Evolutionary conservation across 192 early-diverging fungal genomes (phyloP), one percentile per base, ranked within the genome.

Genomic region (Entophlyctis helioformis): DNA sequence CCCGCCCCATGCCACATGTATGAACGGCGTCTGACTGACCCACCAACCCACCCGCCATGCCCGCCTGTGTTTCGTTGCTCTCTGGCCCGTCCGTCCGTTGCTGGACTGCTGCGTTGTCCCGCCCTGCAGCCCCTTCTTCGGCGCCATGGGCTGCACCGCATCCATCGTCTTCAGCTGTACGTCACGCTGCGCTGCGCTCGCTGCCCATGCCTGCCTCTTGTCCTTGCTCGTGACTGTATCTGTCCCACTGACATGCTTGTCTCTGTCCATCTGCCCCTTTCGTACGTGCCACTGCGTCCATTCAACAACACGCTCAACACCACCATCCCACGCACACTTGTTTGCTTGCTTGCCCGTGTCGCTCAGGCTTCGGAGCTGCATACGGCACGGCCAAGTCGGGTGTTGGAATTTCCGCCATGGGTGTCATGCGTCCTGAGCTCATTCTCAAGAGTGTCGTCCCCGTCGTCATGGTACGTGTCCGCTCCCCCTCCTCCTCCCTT

Each of bases 381-480:
- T 99, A 96, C 62, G 96, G 96, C 21, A 99, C 96, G 25, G 86
- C 89, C 39, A 96, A 92, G 69, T 83, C 92, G 40, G 96, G 93
- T 28, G 81, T 99, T 34, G 92, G 93, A 54, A 91, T 99, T 61
- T 74, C 91, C 26, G 86, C 86, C 36, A 87, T 90, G 48, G 93
- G 93, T 62, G 83, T 91, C 10, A 86, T 99, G 64, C 74, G 83
- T 32, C 96, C 96, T 55, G 82, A 91, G 27, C 74, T 97, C 27
- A 68, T 71, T 45, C 76, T 70, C 63, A 68, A 68, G 48, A 60
- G 35, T 36, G 50, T 94, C 39, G 83, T 98, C 46, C 96, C 96
- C 10, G 91, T 97, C 22, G 87, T 98, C 60, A 98, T 98, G 96
- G 74, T 63, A 54, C n/a, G 56, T 23, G 6, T 31, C 29, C 6